These are phyloP conservation scores for Tolypocladium guangdongense DNA, from an alignment of 2,329 filamentous ascomycete genomes.

Conservation along the genomic window DNA sequence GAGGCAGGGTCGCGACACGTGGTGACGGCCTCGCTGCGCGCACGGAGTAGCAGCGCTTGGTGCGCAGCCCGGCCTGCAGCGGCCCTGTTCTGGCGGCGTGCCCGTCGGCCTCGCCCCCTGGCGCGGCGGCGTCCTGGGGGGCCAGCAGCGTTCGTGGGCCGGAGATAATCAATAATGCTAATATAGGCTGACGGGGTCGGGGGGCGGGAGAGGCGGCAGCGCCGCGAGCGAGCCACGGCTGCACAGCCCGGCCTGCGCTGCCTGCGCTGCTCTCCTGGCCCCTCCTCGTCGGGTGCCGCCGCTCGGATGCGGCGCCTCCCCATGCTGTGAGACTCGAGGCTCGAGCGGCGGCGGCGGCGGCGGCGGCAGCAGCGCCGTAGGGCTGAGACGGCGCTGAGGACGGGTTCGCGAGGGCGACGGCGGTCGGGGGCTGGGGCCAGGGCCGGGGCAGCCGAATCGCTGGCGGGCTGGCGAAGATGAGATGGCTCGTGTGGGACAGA, in stretches of 20 bases:
- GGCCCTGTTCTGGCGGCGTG: not conserved
- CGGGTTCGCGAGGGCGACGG: no score
- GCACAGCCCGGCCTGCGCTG: no score
- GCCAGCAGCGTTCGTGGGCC: no score
- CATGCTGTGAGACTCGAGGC: constrained; percentile 2
- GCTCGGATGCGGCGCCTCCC: not conserved
- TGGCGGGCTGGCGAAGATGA: not conserved
- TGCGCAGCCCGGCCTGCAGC: no score
- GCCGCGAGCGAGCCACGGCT: not conserved
- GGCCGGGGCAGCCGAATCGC: no score
- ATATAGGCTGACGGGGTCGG: not conserved
- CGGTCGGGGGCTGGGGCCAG: not conserved
- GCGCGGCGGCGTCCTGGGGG: not conserved
- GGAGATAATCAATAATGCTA: no score
- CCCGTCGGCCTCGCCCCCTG: not conserved
- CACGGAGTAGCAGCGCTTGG: no score
- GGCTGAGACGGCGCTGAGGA: constrained; percentile 3
- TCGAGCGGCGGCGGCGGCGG: not conserved
- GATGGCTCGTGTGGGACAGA: constrained; percentile 4
- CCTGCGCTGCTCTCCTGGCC: no score
- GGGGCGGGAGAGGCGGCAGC: not conserved
- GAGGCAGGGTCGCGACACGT: not conserved
- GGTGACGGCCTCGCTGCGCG: no score
- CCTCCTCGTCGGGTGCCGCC: no score
- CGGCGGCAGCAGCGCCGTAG: not conserved